Percentiles rank a stretch among this genome's conserved stretches.
phyloP scores from a whole-genome alignment of 2,329 filamentous ascomycete species.

The Exophiala oligosperma region DNA sequence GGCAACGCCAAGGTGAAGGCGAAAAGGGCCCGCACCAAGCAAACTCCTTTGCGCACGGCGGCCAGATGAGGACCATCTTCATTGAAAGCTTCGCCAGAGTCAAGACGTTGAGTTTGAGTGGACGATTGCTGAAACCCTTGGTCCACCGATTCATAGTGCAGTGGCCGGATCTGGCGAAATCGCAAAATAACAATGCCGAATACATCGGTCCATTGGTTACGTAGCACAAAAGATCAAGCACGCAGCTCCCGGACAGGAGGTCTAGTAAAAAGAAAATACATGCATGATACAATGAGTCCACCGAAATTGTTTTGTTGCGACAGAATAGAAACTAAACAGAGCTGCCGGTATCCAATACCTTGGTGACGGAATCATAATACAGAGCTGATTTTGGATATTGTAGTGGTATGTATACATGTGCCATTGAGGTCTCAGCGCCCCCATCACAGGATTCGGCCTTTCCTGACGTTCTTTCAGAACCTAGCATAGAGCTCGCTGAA shows the following conservation, averaged over 20 bases:
- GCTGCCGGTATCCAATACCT: neutral
- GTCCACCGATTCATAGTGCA: conserved; percentile 83
- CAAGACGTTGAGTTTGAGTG: conserved; percentile 78
- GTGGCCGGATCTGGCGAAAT: conserved; percentile 64
- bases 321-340: neutral
- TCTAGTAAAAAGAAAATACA: neutral
- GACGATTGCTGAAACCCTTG: conserved; percentile 69
- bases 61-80: conserved; percentile 74
- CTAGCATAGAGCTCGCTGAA: too few species aligned
- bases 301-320: neutral
- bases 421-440: neutral
- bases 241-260: neutral
- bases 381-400: neutral
- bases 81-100: conserved; percentile 93
- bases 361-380: neutral
- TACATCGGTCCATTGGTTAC: conserved; percentile 26
- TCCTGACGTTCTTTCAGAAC: too few species aligned
- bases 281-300: neutral
- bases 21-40: too few species aligned
- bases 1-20: too few species aligned
- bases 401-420: neutral
- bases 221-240: conserved; percentile 1
- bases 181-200: conserved; percentile 17
- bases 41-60: neutral
- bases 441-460: too few species aligned